phyloP scores from a whole-genome alignment of 2,329 filamentous ascomycete species.

The Alternaria sp. region DNA sequence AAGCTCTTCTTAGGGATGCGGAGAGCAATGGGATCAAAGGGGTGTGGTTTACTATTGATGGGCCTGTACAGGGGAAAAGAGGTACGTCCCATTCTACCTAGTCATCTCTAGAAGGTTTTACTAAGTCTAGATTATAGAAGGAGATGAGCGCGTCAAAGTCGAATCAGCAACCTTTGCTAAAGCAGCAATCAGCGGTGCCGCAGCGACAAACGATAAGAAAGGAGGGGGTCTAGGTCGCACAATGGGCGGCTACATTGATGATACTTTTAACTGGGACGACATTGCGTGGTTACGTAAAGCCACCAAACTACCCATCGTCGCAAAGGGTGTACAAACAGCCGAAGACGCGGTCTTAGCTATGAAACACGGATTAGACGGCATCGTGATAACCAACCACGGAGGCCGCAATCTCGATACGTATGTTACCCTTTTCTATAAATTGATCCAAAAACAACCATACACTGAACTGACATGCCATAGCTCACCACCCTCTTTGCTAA shows the following conservation, averaged over 20 bases:
- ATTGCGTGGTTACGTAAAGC: slow-evolving; percentile 50
- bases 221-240: slow-evolving; percentile 65
- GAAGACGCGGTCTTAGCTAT: slow-evolving; percentile 1
- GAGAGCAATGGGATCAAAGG: slow-evolving; percentile 25
- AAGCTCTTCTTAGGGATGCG: slow-evolving; percentile 29
- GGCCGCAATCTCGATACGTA: slow-evolving; percentile 1
- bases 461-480: background rate
- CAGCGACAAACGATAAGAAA: slow-evolving; percentile 61
- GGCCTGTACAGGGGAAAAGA: slow-evolving; percentile 36
- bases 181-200: slow-evolving; percentile 57
- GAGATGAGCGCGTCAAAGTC: slow-evolving; percentile 44
- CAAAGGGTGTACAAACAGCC: background rate
- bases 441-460: background rate
- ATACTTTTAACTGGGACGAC: slow-evolving; percentile 41
- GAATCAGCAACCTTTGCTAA: slow-evolving; percentile 35
- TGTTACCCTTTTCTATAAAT: background rate
- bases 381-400: slow-evolving; percentile 1
- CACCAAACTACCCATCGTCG: slow-evolving; percentile 45
- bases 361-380: slow-evolving; percentile 16
- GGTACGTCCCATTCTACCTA: background rate
- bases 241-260: slow-evolving; percentile 63
- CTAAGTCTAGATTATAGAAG: slow-evolving; percentile 11
- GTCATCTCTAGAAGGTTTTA: background rate
- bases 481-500: slow-evolving; percentile 57
- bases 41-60: slow-evolving; percentile 38